Evolutionary conservation across 2,329 filamentous ascomycete species (phyloP).

Genomic region (Beauveria asiatica): DNA sequence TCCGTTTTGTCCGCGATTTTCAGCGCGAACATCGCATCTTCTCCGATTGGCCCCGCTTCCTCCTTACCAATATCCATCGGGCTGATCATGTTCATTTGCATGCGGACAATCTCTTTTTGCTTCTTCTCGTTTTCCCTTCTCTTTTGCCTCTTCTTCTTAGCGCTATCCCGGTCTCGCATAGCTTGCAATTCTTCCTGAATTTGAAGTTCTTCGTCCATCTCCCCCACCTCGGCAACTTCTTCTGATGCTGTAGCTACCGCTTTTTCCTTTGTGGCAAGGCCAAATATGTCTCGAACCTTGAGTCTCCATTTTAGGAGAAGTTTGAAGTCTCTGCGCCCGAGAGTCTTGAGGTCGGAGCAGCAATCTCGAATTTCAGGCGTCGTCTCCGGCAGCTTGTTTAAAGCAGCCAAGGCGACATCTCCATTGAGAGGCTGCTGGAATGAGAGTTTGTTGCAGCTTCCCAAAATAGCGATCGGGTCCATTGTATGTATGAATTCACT

Average conservation of each 20-base stretch:
- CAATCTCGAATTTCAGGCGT: constrained; percentile 71
- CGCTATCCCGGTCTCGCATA: constrained; percentile 68
- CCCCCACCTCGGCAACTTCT: constrained; percentile 73
- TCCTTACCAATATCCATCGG: constrained; percentile 95
- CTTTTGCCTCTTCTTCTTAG: constrained; percentile 73
- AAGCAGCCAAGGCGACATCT: constrained; percentile 77
- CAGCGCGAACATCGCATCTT: constrained; percentile 78
- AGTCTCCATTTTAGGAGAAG: constrained; percentile 82
- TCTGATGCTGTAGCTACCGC: constrained; percentile 36
- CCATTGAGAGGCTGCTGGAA: constrained; percentile 74
- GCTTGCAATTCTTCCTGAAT: constrained; percentile 81
- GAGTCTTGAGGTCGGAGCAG: constrained; percentile 77
- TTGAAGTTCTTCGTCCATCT: constrained; percentile 90
- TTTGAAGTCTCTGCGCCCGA: constrained; percentile 93
- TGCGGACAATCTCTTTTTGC: constrained; percentile 85
- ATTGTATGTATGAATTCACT: constrained; percentile 90
- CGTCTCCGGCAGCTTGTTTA: constrained; percentile 80
- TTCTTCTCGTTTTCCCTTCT: constrained; percentile 88
- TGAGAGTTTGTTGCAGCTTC: constrained; percentile 71
- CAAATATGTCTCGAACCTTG: constrained; percentile 83
- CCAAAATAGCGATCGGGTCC: constrained; percentile 89
- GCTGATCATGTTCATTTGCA: constrained; percentile 95
- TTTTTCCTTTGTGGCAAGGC: constrained; percentile 68
- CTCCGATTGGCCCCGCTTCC: constrained; percentile 67
- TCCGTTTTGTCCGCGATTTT: constrained; percentile 72